A percentile compares a stretch with the other conserved stretches of the same genome.
phyloP scores from a whole-genome alignment of 2,329 filamentous ascomycete species.

The Juglanconis oblonga region DNA sequence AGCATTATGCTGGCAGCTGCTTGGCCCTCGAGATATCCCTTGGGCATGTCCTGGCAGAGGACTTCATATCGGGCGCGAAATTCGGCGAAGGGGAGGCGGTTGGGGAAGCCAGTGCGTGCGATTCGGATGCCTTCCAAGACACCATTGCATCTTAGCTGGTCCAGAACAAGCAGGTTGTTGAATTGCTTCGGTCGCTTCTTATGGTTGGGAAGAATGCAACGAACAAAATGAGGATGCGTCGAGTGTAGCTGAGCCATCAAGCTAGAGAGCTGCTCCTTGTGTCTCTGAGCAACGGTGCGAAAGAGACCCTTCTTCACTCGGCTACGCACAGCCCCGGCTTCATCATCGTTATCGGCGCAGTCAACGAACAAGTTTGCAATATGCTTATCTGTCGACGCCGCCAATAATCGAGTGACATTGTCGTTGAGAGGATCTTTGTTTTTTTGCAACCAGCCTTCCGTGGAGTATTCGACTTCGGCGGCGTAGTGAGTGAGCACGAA shows the following conservation, averaged over 20 bases:
- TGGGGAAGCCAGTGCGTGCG: slow-evolving; percentile 93
- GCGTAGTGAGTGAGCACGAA: slow-evolving; percentile 98
- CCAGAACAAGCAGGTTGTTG: slow-evolving; percentile 85
- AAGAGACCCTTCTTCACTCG: slow-evolving; percentile 97
- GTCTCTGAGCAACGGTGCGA: slow-evolving; percentile 90
- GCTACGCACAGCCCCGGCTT: slow-evolving; percentile 63
- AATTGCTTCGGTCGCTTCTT: slow-evolving; percentile 96
- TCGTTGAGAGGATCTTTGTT: slow-evolving; percentile 99
- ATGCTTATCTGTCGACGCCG: slow-evolving; percentile 77
- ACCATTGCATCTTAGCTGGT: slow-evolving; percentile 98
- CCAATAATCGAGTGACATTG: slow-evolving; percentile 87
- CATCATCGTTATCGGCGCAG: slow-evolving; percentile 80
- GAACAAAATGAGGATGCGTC: slow-evolving; percentile 96
- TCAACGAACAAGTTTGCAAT: slow-evolving; percentile 83
- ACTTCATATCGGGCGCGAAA: slow-evolving; percentile 97
- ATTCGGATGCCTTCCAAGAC: slow-evolving; percentile 98
- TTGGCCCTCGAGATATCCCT: slow-evolving; percentile 88
- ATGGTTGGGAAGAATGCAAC: slow-evolving; percentile 96
- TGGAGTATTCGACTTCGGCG: slow-evolving; percentile 95
- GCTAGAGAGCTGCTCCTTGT: slow-evolving; percentile 97
- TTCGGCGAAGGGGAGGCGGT: slow-evolving; percentile 85
- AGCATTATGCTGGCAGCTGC: slow-evolving; percentile 81
- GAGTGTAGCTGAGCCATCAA: slow-evolving; percentile 92
- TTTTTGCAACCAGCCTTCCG: slow-evolving; percentile 93
- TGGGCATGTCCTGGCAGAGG: slow-evolving; percentile 82